These are phyloP conservation scores for Globisporangium mamillatum DNA, from an alignment of 352 stramenopile genomes.

Conservation along the genomic window DNA sequence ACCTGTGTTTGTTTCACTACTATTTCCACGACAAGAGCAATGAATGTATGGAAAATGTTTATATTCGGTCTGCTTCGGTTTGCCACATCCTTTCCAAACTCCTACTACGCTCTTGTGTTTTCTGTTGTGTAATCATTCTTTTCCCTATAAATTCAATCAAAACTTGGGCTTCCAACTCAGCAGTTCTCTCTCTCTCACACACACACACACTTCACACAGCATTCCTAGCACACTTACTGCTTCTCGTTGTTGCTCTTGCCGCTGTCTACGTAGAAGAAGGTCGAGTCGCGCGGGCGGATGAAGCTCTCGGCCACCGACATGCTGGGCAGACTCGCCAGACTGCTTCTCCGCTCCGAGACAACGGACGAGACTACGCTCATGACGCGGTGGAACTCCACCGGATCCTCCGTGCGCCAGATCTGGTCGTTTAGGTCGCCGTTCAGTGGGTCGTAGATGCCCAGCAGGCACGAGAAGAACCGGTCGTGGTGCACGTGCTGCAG, in stretches of 20 bases:
- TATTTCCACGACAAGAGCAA: too few species aligned
- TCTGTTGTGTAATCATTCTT: not conserved
- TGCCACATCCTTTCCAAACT: too few species aligned
- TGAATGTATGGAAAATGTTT: too few species aligned
- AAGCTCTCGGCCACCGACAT: constrained; percentile 32
- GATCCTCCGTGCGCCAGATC: constrained; percentile 60
- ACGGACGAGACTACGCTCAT: constrained; percentile 75
- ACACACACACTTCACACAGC: not conserved
- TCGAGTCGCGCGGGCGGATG: constrained; percentile 60
- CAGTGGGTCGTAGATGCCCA: constrained; percentile 80
- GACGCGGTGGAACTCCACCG: constrained; percentile 62
- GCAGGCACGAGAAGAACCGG: constrained; percentile 82
- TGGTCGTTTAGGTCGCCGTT: constrained; percentile 75
- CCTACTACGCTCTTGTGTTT: not conserved
- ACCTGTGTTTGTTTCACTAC: too few species aligned
- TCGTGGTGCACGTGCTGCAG: constrained; percentile 88
- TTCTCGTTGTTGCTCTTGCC: not conserved
- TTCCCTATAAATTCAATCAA: constrained; percentile 2
- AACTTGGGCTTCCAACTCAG: not conserved
- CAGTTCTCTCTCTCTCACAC: too few species aligned
- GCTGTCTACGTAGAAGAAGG: constrained; percentile 67
- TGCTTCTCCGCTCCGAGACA: constrained; percentile 50
- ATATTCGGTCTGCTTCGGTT: too few species aligned
- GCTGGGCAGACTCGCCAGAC: constrained; percentile 32
- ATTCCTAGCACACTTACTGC: not conserved